Percentiles rank a stretch among this genome's conserved stretches.
Conservation (phyloP, 2,329 filamentous ascomycete genomes). For the Cadophora sp. region DNA sequence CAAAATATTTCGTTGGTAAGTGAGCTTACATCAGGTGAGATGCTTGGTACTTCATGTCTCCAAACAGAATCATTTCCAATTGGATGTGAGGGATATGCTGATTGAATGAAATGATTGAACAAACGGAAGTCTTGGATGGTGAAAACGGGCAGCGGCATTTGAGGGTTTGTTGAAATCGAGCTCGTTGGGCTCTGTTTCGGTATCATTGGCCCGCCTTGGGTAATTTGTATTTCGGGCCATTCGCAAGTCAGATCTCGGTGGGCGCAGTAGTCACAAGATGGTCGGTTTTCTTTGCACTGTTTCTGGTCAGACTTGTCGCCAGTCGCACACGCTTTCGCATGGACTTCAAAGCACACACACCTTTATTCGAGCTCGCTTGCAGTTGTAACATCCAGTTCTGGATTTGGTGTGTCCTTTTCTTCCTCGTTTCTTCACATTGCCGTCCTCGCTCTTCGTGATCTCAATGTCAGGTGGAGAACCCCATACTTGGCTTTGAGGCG, state of each 20-base stretch:
- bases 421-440: conserved; percentile 23
- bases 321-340: not conserved
- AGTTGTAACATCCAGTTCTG: conserved; percentile 70
- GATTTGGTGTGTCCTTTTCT: conserved; percentile 67
- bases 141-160: conserved; percentile 58
- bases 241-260: conserved; percentile 70
- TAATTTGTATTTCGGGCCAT: conserved; percentile 60
- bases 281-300: conserved; percentile 69
- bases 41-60: conserved; percentile 71
- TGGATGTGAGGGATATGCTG: conserved; percentile 68
- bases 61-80: conserved; percentile 70
- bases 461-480: not conserved
- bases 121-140: conserved; percentile 70
- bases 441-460: not conserved
- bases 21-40: conserved; percentile 65
- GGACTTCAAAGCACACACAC: conserved; percentile 46
- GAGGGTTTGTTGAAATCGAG: conserved; percentile 10
- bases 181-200: conserved; percentile 21
- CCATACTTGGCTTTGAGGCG: not conserved
- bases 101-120: conserved; percentile 69
- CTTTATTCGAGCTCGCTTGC: conserved; percentile 71
- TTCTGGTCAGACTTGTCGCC: not conserved
- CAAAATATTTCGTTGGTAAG: not conserved
- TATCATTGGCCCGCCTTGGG: conserved; percentile 49
- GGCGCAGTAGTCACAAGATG: conserved; percentile 67